Evolutionary conservation across 495 filamentous ascomycete species (phyloP).

Genomic region (Neurospora sp.): DNA sequence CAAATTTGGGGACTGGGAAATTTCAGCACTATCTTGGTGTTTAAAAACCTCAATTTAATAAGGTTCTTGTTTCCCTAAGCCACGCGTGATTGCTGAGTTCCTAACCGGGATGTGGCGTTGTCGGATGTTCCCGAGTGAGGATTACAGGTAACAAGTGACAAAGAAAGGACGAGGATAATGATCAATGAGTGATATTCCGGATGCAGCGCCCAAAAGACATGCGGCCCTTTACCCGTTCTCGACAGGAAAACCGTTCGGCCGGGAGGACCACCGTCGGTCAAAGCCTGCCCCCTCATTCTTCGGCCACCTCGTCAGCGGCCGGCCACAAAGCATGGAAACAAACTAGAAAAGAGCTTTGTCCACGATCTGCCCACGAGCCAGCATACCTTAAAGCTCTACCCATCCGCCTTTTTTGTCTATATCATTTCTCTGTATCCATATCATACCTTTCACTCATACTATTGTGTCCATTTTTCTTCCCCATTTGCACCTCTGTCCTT

Average conservation of each 20-base stretch:
- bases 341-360: background rate
- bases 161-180: background rate
- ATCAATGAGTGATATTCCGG: background rate
- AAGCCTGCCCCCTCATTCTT: background rate
- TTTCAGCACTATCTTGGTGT: background rate
- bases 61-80: background rate
- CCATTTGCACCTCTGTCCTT: background rate
- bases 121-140: background rate
- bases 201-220: background rate
- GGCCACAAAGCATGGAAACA: background rate
- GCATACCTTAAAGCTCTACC: background rate
- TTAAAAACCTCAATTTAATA: too few species aligned
- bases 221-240: background rate
- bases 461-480: background rate
- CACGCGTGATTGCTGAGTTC: background rate
- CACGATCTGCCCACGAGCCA: background rate
- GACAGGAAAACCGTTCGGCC: background rate
- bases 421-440: background rate
- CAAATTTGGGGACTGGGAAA: too few species aligned
- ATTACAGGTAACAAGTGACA: background rate
- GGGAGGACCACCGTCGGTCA: background rate
- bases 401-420: background rate
- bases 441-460: background rate
- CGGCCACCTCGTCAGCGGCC: background rate
- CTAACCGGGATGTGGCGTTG: background rate